Evolutionary conservation across 2,329 filamentous ascomycete species (phyloP).

Genomic region (Talaromyces atroroseus): DNA sequence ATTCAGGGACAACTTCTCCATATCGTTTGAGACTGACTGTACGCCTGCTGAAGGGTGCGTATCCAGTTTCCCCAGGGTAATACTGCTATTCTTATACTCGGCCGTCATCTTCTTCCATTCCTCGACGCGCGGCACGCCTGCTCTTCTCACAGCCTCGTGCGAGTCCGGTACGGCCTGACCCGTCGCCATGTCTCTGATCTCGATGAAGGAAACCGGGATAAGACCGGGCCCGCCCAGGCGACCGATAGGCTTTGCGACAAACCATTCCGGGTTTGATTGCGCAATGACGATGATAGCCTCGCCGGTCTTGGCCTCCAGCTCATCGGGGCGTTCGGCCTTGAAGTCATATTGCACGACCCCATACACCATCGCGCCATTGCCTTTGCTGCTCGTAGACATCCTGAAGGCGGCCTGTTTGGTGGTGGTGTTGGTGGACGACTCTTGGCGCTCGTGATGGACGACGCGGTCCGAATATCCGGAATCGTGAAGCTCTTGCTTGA

Average conservation of each 20-base stretch:
- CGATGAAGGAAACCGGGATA: conserved; percentile 94
- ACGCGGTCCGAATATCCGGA: conserved; percentile 73
- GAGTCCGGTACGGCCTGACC: conserved; percentile 77
- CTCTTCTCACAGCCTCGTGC: conserved; percentile 75
- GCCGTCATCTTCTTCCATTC: conserved; percentile 99
- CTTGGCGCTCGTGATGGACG: conserved; percentile 27
- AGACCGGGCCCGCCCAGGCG: conserved; percentile 89
- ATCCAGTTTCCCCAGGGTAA: conserved; percentile 88
- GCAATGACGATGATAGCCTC: conserved; percentile 98
- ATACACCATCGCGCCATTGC: conserved; percentile 80
- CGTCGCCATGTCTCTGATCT: conserved; percentile 89
- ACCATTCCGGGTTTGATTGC: conserved; percentile 98
- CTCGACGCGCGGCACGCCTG: conserved; percentile 89
- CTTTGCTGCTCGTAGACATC: conserved; percentile 47
- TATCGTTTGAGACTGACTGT: conserved; percentile 60
- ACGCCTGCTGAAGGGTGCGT: conserved; percentile 26
- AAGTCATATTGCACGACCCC: conserved; percentile 98
- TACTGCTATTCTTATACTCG: conserved; percentile 98
- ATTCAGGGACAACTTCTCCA: conserved; percentile 74
- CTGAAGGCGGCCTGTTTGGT: conserved; percentile 32
- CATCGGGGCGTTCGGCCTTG: conserved; percentile 87
- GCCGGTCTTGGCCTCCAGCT: conserved; percentile 88
- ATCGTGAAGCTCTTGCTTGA: conserved; percentile 68
- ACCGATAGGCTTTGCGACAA: conserved; percentile 98
- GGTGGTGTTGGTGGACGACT: conserved; percentile 28